Conservation (phyloP, 2,329 filamentous ascomycete species). For the Diplodia mutila region DNA sequence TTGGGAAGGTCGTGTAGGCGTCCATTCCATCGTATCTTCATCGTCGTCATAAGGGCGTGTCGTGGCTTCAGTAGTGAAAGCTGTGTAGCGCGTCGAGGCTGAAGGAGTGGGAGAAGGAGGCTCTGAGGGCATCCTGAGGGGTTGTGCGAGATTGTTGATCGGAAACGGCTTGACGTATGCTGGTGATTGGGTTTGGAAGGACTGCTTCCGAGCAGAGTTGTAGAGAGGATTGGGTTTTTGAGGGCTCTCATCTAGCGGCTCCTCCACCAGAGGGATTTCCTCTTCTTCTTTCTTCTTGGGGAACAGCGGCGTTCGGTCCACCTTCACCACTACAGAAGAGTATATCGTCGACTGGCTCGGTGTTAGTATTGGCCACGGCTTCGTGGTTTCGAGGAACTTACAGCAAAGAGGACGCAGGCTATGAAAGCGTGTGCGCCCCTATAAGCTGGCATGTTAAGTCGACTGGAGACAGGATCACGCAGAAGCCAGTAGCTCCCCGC, state of each 20-base stretch:
- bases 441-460: slow-evolving; percentile 42
- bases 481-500: slow-evolving; percentile 45
- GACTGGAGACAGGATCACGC: slow-evolving; percentile 28
- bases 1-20: slow-evolving; percentile 58
- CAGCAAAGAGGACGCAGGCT: slow-evolving; percentile 57
- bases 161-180: slow-evolving; percentile 47
- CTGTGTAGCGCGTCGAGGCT: slow-evolving; percentile 32
- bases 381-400: slow-evolving; percentile 47
- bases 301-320: slow-evolving; percentile 51
- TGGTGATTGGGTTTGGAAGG: slow-evolving; percentile 41
- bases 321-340: slow-evolving; percentile 60
- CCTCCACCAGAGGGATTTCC: slow-evolving; percentile 34
- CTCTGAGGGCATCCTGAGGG: slow-evolving; percentile 24
- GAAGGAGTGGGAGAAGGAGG: slow-evolving; percentile 41
- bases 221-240: slow-evolving; percentile 29
- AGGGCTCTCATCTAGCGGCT: slow-evolving; percentile 25
- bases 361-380: slow-evolving; percentile 3
- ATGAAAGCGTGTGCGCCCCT: slow-evolving; percentile 59
- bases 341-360: slow-evolving; percentile 31
- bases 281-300: slow-evolving; percentile 34
- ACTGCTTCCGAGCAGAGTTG: slow-evolving; percentile 31
- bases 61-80: slow-evolving; percentile 22
- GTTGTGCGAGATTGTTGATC: slow-evolving; percentile 37
- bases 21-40: slow-evolving; percentile 74
- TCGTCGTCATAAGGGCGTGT: slow-evolving; percentile 30